Conservation (phyloP, 1,284 basidiomycete species). For the Apiotrichum brassicae region DNA sequence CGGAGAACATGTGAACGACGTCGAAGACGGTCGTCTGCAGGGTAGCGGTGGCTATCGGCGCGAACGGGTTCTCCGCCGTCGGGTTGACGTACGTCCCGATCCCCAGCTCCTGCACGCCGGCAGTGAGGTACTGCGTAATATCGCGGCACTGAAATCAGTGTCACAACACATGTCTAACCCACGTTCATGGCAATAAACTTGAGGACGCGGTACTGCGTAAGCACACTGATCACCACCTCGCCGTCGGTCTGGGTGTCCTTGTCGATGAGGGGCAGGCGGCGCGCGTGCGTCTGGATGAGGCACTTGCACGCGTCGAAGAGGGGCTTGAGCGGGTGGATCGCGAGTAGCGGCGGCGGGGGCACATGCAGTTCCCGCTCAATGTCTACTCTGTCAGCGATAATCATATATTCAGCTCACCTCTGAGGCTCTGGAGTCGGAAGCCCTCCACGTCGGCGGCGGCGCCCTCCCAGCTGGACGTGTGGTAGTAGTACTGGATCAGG, state of each 20-base stretch:
- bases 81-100: slow-evolving; percentile 82
- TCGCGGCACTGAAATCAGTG: slow-evolving; percentile 32
- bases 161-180: slow-evolving; percentile 39
- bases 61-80: slow-evolving; percentile 57
- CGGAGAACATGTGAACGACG: slow-evolving; percentile 97
- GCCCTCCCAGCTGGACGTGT: slow-evolving; percentile 73
- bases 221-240: slow-evolving; percentile 89
- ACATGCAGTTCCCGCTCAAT: slow-evolving; percentile 92
- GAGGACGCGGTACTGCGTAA: slow-evolving; percentile 95
- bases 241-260: slow-evolving; percentile 88
- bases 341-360: slow-evolving; percentile 81
- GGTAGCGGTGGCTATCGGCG: slow-evolving; percentile 88
- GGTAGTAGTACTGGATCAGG: slow-evolving; percentile 93
- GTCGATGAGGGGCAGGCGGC: slow-evolving; percentile 88
- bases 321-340: slow-evolving; percentile 79
- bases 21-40: slow-evolving; percentile 91
- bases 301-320: slow-evolving; percentile 86
- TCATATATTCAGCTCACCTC: slow-evolving; percentile 57
- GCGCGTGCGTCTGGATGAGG: slow-evolving; percentile 91
- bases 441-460: slow-evolving; percentile 88
- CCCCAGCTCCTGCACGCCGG: slow-evolving; percentile 69
- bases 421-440: slow-evolving; percentile 79
- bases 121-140: slow-evolving; percentile 46
- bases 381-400: slow-evolving; percentile 52
- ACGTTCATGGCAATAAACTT: slow-evolving; percentile 99